A percentile compares a stretch with the other conserved stretches of the same genome.
Evolutionary conservation across 2,329 filamentous ascomycete species (phyloP).

Genomic region (Penicillium sp.): DNA sequence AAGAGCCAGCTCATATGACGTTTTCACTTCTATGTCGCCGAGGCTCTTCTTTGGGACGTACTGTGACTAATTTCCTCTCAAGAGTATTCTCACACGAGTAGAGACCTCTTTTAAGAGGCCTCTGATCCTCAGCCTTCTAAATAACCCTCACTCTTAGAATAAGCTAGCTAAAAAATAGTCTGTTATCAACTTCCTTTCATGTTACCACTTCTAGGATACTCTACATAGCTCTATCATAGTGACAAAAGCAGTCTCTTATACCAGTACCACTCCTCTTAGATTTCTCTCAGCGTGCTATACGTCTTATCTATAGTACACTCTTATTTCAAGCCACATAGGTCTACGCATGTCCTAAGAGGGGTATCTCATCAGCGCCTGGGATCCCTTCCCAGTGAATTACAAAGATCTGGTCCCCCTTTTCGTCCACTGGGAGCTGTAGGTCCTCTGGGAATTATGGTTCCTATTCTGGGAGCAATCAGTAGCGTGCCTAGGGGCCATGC

Average conservation of each 20-base stretch:
- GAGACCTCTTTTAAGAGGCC: constrained; percentile 1
- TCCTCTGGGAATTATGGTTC: too few species aligned
- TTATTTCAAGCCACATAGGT: not conserved
- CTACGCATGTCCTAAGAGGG: too few species aligned
- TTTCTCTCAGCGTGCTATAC: not conserved
- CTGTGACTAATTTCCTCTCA: too few species aligned
- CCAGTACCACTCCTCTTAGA: constrained; percentile 2
- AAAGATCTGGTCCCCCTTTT: too few species aligned
- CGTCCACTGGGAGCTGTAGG: too few species aligned
- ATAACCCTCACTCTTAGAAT: not conserved
- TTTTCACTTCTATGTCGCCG: too few species aligned
- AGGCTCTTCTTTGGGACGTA: too few species aligned
- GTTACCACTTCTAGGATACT: not conserved
- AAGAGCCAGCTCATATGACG: too few species aligned
- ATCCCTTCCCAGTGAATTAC: too few species aligned
- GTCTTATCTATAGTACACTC: constrained; percentile 1
- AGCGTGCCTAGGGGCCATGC: too few species aligned
- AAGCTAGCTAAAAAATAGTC: not conserved
- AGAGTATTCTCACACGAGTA: too few species aligned
- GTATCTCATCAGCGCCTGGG: constrained; percentile 3
- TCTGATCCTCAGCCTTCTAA: not conserved
- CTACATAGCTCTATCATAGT: constrained; percentile 4
- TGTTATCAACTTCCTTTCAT: not conserved
- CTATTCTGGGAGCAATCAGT: too few species aligned
- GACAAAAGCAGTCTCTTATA: not conserved